Evolutionary conservation across 2,329 filamentous ascomycete species (phyloP).

Genomic region (Penicillium janthinellum): DNA sequence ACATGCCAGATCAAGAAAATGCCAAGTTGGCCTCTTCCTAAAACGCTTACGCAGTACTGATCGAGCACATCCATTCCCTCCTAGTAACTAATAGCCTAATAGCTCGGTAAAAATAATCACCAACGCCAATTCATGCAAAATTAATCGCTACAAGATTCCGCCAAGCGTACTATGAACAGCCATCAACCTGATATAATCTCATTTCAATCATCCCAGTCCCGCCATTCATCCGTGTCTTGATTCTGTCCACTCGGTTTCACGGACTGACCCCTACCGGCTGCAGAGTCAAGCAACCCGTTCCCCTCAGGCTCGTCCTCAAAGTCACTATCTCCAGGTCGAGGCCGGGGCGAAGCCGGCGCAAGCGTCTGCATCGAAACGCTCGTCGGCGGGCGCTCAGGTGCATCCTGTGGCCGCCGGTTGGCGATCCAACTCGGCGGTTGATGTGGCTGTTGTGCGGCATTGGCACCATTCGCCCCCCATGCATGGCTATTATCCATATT

Average conservation of each 20-base stretch:
- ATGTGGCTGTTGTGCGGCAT: conserved; percentile 6
- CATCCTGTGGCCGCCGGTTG: conserved; percentile 19
- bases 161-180: neutral
- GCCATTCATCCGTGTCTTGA: conserved; percentile 40
- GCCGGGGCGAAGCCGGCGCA: conserved; percentile 42
- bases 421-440: conserved; percentile 24
- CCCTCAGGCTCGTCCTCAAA: conserved; percentile 35
- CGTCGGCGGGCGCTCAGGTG: conserved; percentile 39
- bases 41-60: neutral
- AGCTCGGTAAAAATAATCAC: neutral
- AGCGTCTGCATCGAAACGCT: conserved; percentile 49
- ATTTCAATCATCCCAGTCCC: conserved; percentile 40
- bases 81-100: too few relatives aligned
- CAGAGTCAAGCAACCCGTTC: conserved; percentile 22
- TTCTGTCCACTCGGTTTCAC: neutral
- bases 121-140: conserved; percentile 12
- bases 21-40: conserved; percentile 1
- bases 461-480: conserved; percentile 26
- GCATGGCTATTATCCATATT: conserved; percentile 35
- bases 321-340: conserved; percentile 38
- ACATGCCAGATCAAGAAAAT: neutral
- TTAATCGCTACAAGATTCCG: neutral
- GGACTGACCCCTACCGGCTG: conserved; percentile 14
- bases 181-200: conserved; percentile 3
- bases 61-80: neutral